phyloP scores from a whole-genome alignment of 345 rosid species.

The Populus simonii region DNA sequence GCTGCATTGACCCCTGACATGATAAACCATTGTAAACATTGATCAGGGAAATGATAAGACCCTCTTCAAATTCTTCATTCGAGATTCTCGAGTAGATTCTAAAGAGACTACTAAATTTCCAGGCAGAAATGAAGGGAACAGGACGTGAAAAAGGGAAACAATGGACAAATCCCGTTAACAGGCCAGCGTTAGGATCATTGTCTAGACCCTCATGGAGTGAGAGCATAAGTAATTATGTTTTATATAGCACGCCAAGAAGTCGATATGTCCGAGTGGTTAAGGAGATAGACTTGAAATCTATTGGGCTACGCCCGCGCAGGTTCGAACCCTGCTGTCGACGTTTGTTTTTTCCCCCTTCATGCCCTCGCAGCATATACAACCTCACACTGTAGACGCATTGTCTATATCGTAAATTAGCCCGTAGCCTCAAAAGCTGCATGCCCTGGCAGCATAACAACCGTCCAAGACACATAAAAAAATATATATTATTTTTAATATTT shows the following conservation, averaged over 20 bases:
- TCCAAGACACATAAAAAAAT: too few species aligned
- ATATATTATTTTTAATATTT: too few species aligned
- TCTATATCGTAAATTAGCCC: too few species aligned
- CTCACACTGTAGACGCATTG: too few species aligned
- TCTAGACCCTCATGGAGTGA: too few species aligned
- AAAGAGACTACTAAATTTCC: not conserved
- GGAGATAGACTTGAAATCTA: slow-evolving; percentile 99
- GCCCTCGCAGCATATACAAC: too few species aligned
- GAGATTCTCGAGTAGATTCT: not conserved
- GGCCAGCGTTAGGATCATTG: not conserved
- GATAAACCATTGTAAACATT: not conserved
- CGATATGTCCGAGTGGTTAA: slow-evolving; percentile 96
- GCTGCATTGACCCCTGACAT: too few species aligned
- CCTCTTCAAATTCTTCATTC: not conserved
- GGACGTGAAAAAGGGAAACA: not conserved
- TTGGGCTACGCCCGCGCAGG: slow-evolving; percentile 99
- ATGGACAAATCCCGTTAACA: not conserved
- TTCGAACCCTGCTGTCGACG: slow-evolving; percentile 97
- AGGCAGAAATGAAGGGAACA: not conserved
- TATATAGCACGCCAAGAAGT: not conserved
- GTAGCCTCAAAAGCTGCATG: too few species aligned
- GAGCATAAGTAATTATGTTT: rapidly evolving
- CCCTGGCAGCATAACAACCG: too few species aligned
- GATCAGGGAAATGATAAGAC: not conserved
- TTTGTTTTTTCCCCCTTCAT: rapidly evolving